These are phyloP conservation scores for Solanum hybrid DNA, from an alignment of 305 asterid genomes.

Conservation along the genomic window DNA sequence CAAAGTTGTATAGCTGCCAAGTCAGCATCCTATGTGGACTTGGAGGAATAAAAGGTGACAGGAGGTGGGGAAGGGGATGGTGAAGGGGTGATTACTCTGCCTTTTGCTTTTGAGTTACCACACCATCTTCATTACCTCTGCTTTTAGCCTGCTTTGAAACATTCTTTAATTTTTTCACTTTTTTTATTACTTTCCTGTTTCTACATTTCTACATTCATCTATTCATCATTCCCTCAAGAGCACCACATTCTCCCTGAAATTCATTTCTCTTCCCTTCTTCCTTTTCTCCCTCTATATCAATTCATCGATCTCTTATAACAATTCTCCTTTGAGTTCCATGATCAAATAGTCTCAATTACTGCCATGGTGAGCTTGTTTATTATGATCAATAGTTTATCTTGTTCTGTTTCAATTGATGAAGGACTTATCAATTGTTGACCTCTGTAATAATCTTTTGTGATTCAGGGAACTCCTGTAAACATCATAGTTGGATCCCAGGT, in stretches of 20 bases:
- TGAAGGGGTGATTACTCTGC: conserved; percentile 24
- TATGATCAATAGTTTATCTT: conserved; percentile 16
- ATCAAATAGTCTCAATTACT: conserved; percentile 34
- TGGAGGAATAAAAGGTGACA: conserved; percentile 34
- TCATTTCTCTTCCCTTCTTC: conserved; percentile 23
- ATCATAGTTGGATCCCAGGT: conserved; percentile 88
- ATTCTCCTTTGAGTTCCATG: conserved; percentile 30
- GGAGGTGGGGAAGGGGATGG: conserved; percentile 28
- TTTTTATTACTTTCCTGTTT: conserved; percentile 30
- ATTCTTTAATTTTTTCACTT: conserved; percentile 28
- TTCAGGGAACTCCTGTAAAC: conserved; percentile 89
- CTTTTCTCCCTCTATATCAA: conserved; percentile 8
- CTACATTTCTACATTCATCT: conserved; percentile 36
- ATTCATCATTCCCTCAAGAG: conserved; percentile 26
- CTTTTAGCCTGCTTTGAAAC: conserved; percentile 54
- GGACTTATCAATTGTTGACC: background rate
- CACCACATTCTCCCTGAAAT: conserved; percentile 20
- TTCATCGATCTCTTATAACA: background rate
- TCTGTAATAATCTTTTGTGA: conserved; percentile 11
- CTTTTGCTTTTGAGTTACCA: conserved; percentile 67
- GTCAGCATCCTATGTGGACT: conserved; percentile 64
- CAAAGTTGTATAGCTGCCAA: conserved; percentile 35
- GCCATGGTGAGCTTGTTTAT: conserved; percentile 47
- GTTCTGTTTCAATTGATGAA: background rate
- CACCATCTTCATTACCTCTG: conserved; percentile 55